Percentiles rank a stretch among this genome's conserved stretches.
These are phyloP conservation scores for Ceratocystis huliohia DNA, from an alignment of 2,329 filamentous ascomycete species.

Conservation along the genomic window DNA sequence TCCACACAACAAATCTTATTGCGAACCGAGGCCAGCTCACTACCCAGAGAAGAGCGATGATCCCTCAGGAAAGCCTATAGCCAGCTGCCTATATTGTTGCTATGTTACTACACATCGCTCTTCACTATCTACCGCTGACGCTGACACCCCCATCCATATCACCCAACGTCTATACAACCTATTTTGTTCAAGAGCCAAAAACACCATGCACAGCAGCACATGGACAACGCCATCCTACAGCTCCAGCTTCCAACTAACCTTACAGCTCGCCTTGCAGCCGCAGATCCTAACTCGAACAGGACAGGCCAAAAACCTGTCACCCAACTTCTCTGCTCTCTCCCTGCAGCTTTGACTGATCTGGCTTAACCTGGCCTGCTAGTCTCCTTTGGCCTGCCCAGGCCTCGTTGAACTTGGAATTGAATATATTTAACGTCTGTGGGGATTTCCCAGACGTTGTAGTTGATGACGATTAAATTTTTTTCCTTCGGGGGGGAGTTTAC, in stretches of 20 bases:
- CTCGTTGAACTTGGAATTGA: neutral
- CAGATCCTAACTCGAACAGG: neutral
- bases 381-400: neutral
- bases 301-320: neutral
- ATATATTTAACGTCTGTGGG: neutral
- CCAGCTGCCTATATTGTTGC: too few species aligned
- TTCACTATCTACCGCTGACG: too few species aligned
- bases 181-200: too few species aligned
- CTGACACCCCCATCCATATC: too few species aligned
- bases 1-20: neutral
- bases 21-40: neutral
- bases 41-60: too few species aligned
- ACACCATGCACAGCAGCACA: neutral
- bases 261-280: neutral
- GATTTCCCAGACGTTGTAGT: neutral
- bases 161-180: too few species aligned
- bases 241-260: neutral
- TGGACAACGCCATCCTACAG: conserved; percentile 1
- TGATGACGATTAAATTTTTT: neutral
- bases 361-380: neutral
- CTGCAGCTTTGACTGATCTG: neutral
- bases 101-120: too few species aligned
- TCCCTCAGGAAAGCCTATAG: too few species aligned
- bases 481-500: neutral
- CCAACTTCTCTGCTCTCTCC: neutral